These are phyloP conservation scores for Camelina hispida DNA, from an alignment of 345 rosid genomes.

Conservation along the genomic window DNA sequence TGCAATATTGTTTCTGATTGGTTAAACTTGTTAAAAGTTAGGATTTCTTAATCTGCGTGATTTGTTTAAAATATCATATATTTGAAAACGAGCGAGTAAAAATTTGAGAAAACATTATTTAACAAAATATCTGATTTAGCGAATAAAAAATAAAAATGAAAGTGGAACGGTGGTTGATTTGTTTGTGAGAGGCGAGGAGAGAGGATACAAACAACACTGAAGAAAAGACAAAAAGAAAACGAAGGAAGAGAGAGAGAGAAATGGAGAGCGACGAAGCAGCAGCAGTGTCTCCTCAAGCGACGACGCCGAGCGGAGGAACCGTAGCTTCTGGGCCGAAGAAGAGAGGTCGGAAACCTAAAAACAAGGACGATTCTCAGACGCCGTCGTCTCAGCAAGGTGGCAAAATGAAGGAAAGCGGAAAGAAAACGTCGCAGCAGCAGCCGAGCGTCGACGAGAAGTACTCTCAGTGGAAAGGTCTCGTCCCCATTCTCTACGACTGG, in stretches of 20 bases:
- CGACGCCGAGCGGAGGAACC: conserved; percentile 41
- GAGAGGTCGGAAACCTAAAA: conserved; percentile 94
- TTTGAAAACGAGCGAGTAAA: too few relatives aligned
- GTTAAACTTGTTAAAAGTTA: too few relatives aligned
- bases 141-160: background rate
- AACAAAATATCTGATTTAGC: background rate
- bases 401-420: conserved; percentile 43
- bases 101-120: too few relatives aligned
- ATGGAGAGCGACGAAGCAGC: conserved; percentile 51
- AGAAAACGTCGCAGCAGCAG: conserved; percentile 51
- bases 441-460: conserved; percentile 84
- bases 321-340: conserved; percentile 61
- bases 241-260: background rate
- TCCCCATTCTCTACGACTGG: conserved; percentile 98
- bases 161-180: conserved; percentile 1
- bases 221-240: background rate
- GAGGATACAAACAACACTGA: background rate
- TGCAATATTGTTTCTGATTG: too few relatives aligned
- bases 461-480: conserved; percentile 92
- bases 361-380: conserved; percentile 70
- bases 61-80: too few relatives aligned
- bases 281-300: conserved; percentile 40
- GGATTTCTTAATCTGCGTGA: too few relatives aligned
- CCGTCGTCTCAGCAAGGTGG: conserved; percentile 45
- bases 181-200: background rate